phyloP scores from a whole-genome alignment of 495 filamentous ascomycete species.

The Hamigera avellanea region DNA sequence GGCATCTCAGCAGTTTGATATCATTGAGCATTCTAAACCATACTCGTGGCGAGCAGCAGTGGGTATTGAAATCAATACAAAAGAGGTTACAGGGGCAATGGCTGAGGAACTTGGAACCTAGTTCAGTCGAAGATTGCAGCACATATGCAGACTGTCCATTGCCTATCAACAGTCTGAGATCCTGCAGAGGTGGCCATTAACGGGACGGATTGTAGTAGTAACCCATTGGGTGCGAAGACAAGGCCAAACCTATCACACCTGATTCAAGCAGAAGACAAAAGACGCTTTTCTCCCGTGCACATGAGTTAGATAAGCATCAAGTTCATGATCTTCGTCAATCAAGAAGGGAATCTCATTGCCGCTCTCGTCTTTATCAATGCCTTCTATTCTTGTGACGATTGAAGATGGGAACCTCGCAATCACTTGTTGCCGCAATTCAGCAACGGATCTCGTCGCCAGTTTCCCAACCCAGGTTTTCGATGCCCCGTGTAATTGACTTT shows the following conservation, averaged over 20 bases:
- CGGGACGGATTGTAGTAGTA: no score
- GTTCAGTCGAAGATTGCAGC: no score
- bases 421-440: slow-evolving; percentile 43
- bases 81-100: no score
- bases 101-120: no score
- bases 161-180: no score
- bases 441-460: slow-evolving; percentile 40
- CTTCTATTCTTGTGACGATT: slow-evolving; percentile 48
- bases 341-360: slow-evolving; percentile 44
- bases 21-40: no score
- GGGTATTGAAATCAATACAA: no score
- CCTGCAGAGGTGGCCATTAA: no score
- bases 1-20: no score
- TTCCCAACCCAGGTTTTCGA: slow-evolving; percentile 52
- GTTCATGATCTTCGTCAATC: slow-evolving; percentile 58
- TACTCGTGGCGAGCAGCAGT: no score
- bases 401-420: slow-evolving; percentile 43
- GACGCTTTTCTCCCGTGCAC: slow-evolving; percentile 51
- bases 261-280: slow-evolving; percentile 43
- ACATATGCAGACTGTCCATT: no score
- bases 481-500: slow-evolving; percentile 33
- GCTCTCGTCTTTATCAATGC: slow-evolving; percentile 46
- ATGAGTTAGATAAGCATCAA: slow-evolving; percentile 57
- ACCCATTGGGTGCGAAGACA: no score
- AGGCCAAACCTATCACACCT: slow-evolving; percentile 11